These are phyloP conservation scores for Penicillium digitatum DNA, from an alignment of 2,329 filamentous ascomycete genomes.

Conservation along the genomic window DNA sequence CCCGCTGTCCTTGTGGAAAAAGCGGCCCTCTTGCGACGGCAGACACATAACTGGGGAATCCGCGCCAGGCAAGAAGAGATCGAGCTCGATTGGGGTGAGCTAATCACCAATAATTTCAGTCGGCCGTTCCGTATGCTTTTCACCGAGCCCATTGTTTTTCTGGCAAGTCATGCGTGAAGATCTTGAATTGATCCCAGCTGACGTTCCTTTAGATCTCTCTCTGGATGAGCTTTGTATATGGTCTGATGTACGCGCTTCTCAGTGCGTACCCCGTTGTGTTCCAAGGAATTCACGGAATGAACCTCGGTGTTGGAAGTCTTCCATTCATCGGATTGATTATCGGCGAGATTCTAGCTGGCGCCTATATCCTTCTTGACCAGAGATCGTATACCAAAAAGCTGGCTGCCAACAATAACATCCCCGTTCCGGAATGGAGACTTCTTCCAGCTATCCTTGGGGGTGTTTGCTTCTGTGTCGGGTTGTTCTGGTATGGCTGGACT, in stretches of 20 bases:
- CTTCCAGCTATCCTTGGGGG: conserved; percentile 32
- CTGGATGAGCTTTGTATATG: conserved; percentile 36
- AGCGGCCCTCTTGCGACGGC: conserved; percentile 49
- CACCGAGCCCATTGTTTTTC: conserved; percentile 40
- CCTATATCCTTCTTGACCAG: conserved; percentile 27
- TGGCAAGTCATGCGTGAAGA: conserved; percentile 14
- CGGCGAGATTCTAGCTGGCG: conserved; percentile 29
- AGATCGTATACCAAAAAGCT: conserved; percentile 29
- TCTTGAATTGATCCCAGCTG: neutral
- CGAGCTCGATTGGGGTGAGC: conserved; percentile 49
- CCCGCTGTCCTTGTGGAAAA: conserved; percentile 38
- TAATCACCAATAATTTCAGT: conserved; percentile 49
- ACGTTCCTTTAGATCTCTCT: conserved; percentile 18
- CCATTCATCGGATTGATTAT: conserved; percentile 31
- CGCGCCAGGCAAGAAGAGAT: conserved; percentile 54
- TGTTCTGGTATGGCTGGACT: conserved; percentile 40
- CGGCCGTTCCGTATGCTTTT: conserved; percentile 41
- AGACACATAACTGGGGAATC: conserved; percentile 59
- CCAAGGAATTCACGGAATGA: conserved; percentile 31
- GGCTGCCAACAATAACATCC: conserved; percentile 28
- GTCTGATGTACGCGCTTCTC: conserved; percentile 30
- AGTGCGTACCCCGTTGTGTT: conserved; percentile 31
- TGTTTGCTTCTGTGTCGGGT: conserved; percentile 31
- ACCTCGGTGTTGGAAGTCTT: conserved; percentile 29
- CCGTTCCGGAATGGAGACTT: conserved; percentile 34